Conservation (phyloP, 495 filamentous ascomycete genomes). For the Penicillium riverlandense region DNA sequence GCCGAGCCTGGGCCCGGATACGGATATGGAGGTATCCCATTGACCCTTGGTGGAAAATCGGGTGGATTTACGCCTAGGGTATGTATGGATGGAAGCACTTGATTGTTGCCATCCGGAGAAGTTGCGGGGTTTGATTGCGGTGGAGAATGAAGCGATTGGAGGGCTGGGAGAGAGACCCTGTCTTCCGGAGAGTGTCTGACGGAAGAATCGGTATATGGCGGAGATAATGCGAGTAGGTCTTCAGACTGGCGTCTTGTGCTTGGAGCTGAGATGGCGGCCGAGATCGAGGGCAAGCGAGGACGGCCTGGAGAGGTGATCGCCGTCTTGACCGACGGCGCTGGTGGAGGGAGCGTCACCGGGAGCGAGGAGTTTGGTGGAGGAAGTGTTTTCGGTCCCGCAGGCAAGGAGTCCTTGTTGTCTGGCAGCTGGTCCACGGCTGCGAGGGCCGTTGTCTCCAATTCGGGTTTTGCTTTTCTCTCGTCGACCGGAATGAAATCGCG, state of each 20-base stretch:
- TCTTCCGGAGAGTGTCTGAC: conserved; percentile 3
- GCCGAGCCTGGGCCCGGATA: conserved; percentile 13
- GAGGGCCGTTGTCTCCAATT: neutral
- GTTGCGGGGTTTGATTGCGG: conserved; percentile 16
- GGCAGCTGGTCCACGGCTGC: neutral
- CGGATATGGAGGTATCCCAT: conserved; percentile 11
- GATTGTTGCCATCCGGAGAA: conserved; percentile 30
- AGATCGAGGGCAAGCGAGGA: conserved; percentile 7
- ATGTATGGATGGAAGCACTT: conserved; percentile 37
- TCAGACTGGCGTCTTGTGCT: neutral
- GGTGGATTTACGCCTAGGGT: conserved; percentile 27
- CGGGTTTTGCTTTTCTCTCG: too few relatives aligned
- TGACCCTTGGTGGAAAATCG: conserved; percentile 15
- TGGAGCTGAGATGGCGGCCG: neutral
- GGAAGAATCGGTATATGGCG: neutral
- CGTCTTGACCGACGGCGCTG: neutral
- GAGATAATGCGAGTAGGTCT: neutral
- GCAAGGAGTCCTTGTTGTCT: neutral
- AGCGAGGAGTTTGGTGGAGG: neutral
- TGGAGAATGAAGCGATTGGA: conserved; percentile 5
- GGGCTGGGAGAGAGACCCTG: conserved; percentile 8
- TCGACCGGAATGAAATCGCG: too few relatives aligned
- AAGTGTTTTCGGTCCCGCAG: neutral
- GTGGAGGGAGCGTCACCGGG: neutral
- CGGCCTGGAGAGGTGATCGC: neutral